Evolutionary conservation across 371 early-diverging fungal genomes (phyloP).

Genomic region (Thermomucor indicae-seudaticae): DNA sequence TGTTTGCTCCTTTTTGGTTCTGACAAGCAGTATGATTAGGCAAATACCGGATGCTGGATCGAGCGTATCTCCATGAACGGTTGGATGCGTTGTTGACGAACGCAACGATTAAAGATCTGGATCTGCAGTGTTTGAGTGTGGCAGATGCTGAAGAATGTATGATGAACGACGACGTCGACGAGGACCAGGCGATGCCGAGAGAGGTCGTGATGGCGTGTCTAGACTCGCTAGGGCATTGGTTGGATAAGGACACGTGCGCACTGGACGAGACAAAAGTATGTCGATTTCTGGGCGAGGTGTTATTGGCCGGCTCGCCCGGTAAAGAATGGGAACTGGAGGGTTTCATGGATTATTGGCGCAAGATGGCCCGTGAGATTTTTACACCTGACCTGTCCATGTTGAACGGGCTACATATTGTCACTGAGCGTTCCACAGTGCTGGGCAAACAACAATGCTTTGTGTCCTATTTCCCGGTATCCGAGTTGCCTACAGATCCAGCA

Average conservation of each 20-base stretch:
- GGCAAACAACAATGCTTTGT: slow-evolving; percentile 24
- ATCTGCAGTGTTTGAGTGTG: slow-evolving; percentile 16
- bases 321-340: slow-evolving; percentile 48
- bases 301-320: slow-evolving; percentile 19
- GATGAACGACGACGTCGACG: no score
- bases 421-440: slow-evolving; percentile 13
- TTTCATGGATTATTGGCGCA: slow-evolving; percentile 43
- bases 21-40: slow-evolving; percentile 6
- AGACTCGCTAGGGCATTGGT: slow-evolving; percentile 16
- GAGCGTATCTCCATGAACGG: slow-evolving; percentile 19
- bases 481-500: slow-evolving; percentile 49
- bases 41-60: slow-evolving; percentile 33
- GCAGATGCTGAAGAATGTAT: slow-evolving; percentile 20
- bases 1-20: no score
- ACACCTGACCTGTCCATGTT: slow-evolving; percentile 25
- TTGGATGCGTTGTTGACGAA: slow-evolving; percentile 35
- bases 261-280: slow-evolving; percentile 30
- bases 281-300: slow-evolving; percentile 34
- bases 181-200: slow-evolving; percentile 31
- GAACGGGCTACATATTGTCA: slow-evolving; percentile 24
- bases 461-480: slow-evolving; percentile 43
- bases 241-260: background rate
- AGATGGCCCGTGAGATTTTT: slow-evolving; percentile 25
- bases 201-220: slow-evolving; percentile 24
- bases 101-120: slow-evolving; percentile 17